phyloP scores from a whole-genome alignment of 2,329 filamentous ascomycete genomes.

The Leptodontidium sp. region DNA sequence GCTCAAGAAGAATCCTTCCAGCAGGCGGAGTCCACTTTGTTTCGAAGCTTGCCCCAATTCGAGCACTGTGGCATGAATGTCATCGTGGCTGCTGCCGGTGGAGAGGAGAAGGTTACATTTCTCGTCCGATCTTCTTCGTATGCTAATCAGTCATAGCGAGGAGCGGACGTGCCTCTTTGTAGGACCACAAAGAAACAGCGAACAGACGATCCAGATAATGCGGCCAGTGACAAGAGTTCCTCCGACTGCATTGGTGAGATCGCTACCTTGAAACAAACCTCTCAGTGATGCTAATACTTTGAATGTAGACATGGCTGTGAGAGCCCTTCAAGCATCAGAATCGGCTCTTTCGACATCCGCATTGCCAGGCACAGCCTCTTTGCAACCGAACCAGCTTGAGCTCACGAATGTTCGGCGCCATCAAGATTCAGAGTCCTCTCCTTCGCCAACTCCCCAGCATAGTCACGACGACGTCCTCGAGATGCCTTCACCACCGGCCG shows the following conservation, averaged over 20 bases:
- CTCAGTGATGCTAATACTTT: neutral
- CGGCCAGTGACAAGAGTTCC: neutral
- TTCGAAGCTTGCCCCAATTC: neutral
- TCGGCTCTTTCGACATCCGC: neutral
- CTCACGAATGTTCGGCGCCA: neutral
- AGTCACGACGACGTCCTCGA: neutral
- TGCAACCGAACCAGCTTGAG: neutral
- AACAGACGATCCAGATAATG: neutral
- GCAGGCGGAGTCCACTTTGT: neutral
- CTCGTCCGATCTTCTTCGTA: neutral
- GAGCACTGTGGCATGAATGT: neutral
- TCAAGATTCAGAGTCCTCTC: neutral
- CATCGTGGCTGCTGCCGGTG: no score
- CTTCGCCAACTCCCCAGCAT: neutral
- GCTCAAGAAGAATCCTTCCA: neutral
- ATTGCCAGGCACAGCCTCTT: neutral
- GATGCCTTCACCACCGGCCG: neutral
- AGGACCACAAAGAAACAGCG: neutral
- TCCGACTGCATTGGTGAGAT: neutral
- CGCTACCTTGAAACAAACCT: neutral
- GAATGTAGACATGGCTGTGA: neutral
- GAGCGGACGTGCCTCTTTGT: neutral
- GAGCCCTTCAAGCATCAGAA: neutral
- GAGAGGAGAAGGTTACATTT: neutral
- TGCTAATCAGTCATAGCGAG: neutral